Evolutionary conservation across 2,329 filamentous ascomycete species (phyloP).

Genomic region (Diaporthe sp.): DNA sequence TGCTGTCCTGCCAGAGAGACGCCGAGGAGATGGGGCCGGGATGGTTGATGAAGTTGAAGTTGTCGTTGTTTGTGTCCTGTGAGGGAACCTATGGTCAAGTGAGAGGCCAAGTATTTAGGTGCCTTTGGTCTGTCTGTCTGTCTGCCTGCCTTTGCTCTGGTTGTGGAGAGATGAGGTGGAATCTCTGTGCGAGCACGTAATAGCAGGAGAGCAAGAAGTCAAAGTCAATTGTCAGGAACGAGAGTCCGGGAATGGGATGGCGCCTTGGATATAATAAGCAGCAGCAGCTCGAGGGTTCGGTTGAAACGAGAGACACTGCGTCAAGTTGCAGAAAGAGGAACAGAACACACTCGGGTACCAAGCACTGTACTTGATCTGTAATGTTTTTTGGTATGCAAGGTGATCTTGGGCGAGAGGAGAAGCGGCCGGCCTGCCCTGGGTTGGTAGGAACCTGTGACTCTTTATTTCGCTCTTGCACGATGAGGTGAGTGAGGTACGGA

Average conservation of each 20-base stretch:
- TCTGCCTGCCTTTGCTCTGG: slow-evolving; percentile 5
- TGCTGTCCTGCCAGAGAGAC: background rate
- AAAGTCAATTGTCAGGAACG: slow-evolving; percentile 15
- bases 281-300: slow-evolving; percentile 1
- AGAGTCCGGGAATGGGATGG: slow-evolving; percentile 31
- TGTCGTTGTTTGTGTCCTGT: background rate
- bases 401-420: slow-evolving; percentile 4
- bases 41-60: too few species aligned
- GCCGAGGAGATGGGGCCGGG: background rate
- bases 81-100: background rate
- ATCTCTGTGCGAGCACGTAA: slow-evolving; percentile 27
- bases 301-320: slow-evolving; percentile 34
- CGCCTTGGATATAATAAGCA: slow-evolving; percentile 25
- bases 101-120: background rate
- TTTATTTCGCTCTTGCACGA: slow-evolving; percentile 28
- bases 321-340: slow-evolving; percentile 27
- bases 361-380: background rate
- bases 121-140: background rate
- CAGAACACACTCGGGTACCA: background rate
- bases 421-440: background rate
- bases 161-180: slow-evolving; percentile 17
- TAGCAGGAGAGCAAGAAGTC: slow-evolving; percentile 18
- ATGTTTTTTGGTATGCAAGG: slow-evolving; percentile 3
- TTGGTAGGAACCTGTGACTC: slow-evolving; percentile 28
- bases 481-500: slow-evolving; percentile 9